These are phyloP conservation scores for Colletotrichum tanaceti DNA, from an alignment of 2,329 filamentous ascomycete species.

Conservation along the genomic window DNA sequence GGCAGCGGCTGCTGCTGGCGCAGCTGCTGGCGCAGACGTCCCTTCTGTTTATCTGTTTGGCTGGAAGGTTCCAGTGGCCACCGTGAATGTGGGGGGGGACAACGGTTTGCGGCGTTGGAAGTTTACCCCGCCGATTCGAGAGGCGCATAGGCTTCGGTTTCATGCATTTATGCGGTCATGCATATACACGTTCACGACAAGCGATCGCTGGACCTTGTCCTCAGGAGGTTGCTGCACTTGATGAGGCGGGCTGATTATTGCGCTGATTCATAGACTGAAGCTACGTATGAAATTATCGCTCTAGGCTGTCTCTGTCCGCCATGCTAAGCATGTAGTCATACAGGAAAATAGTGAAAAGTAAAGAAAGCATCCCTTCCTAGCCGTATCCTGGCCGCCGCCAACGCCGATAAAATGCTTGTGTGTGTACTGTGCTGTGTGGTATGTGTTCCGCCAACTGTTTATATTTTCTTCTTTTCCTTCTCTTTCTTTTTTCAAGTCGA, in stretches of 20 bases:
- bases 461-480: no score
- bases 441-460: not conserved
- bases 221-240: no score
- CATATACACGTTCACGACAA: not conserved
- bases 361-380: constrained; percentile 18
- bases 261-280: not conserved
- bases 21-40: constrained; percentile 11
- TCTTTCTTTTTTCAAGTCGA: not conserved
- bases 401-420: constrained; percentile 27
- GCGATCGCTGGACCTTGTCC: not conserved
- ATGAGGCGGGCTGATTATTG: not conserved
- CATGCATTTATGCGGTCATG: constrained; percentile 1
- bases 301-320: not conserved
- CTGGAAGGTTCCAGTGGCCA: constrained; percentile 41
- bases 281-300: not conserved
- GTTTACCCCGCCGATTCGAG: constrained; percentile 32
- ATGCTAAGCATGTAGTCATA: constrained; percentile 2
- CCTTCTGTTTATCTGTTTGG: constrained; percentile 24
- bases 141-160: not conserved
- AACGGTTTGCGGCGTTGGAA: not conserved
- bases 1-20: constrained; percentile 24
- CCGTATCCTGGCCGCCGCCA: constrained; percentile 9
- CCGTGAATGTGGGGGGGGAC: constrained; percentile 30
- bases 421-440: constrained; percentile 5
- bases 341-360: not conserved